Evolutionary conservation across 768 basidiomycete genomes (phyloP).

Genomic region (Mycena metata): DNA sequence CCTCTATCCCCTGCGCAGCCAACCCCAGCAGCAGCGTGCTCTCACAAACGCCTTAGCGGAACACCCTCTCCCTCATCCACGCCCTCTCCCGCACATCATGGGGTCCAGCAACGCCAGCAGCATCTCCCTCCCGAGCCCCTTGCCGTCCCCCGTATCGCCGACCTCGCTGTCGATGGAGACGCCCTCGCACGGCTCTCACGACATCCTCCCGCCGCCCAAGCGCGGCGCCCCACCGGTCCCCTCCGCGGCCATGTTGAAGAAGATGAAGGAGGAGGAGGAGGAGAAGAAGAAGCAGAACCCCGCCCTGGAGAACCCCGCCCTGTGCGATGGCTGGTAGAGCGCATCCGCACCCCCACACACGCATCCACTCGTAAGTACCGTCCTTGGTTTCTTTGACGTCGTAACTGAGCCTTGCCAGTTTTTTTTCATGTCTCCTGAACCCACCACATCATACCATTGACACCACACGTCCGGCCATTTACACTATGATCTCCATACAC

Average conservation of each 20-base stretch:
- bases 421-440: neutral
- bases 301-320: slow-evolving; percentile 24
- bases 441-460: neutral
- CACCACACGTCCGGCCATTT: too few species aligned
- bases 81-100: neutral
- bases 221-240: slow-evolving; percentile 32
- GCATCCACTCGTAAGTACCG: neutral
- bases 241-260: too few species aligned
- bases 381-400: neutral
- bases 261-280: slow-evolving; percentile 5
- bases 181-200: slow-evolving; percentile 33
- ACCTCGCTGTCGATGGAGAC: slow-evolving; percentile 32
- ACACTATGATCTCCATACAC: neutral
- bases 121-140: slow-evolving; percentile 12
- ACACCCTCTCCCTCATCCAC: neutral
- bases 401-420: too few species aligned
- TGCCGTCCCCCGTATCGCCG: slow-evolving; percentile 31
- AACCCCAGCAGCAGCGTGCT: neutral
- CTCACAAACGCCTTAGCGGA: neutral
- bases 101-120: slow-evolving; percentile 24
- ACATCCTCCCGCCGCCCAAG: slow-evolving; percentile 34
- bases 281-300: neutral
- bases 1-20: neutral
- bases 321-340: slow-evolving; percentile 36
- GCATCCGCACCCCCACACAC: neutral